These are phyloP conservation scores for Blastobotrys indianensis DNA, from an alignment of 1,139 yeast species.

Conservation along the genomic window DNA sequence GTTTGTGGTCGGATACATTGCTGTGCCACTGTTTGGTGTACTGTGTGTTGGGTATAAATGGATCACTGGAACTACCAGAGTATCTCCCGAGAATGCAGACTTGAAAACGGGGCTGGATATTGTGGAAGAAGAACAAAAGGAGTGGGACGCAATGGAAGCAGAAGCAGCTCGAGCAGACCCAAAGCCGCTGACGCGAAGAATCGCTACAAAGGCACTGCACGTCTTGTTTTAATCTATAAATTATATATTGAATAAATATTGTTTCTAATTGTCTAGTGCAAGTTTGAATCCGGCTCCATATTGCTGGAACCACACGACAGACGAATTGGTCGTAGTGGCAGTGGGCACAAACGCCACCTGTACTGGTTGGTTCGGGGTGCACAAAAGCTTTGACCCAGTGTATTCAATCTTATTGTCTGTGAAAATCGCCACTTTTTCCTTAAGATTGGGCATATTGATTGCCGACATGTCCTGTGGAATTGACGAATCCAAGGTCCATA, in stretches of 20 bases:
- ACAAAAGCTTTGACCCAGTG: no score
- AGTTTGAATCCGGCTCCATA: slow-evolving; percentile 1
- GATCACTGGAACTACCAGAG: slow-evolving; percentile 15
- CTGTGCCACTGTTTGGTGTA: slow-evolving; percentile 58
- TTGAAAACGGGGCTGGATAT: slow-evolving; percentile 1
- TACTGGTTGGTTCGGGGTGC: no score
- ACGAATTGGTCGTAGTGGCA: background rate
- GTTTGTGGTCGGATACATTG: slow-evolving; percentile 74
- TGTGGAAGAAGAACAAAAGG: slow-evolving; percentile 1
- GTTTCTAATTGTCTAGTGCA: background rate
- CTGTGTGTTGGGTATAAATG: slow-evolving; percentile 56
- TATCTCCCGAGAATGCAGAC: slow-evolving; percentile 6
- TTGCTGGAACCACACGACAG: slow-evolving; percentile 7
- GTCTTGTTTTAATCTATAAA: slow-evolving; percentile 1
- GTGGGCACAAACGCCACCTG: no score
- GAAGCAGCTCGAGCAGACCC: no score
- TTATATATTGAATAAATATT: slow-evolving; percentile 2
- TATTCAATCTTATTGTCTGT: no score
- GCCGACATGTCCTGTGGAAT: no score
- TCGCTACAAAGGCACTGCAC: background rate
- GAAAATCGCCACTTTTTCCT: no score
- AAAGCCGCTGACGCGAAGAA: no score
- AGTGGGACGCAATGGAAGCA: background rate
- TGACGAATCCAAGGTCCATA: background rate
- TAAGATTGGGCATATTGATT: no score